These are phyloP conservation scores for Scheffersomyces parashehatae DNA, from an alignment of 1,139 yeast species.

Conservation along the genomic window DNA sequence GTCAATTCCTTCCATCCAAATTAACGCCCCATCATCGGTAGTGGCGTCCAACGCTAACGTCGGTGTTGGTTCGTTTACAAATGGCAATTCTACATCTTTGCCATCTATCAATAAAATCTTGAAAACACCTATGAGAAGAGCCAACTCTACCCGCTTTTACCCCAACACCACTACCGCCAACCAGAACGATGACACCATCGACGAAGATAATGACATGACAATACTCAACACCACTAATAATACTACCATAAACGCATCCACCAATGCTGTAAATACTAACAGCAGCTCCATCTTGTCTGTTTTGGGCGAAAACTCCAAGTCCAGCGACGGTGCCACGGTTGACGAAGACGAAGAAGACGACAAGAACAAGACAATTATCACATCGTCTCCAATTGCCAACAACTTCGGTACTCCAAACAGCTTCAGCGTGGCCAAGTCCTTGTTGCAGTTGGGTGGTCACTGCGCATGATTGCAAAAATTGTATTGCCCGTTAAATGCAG, in stretches of 20 bases:
- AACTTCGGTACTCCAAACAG: slow-evolving; percentile 52
- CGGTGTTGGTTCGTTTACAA: neutral
- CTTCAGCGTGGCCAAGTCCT: slow-evolving; percentile 49
- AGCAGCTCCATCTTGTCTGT: neutral
- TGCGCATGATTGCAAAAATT: slow-evolving; percentile 3
- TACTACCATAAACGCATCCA: slow-evolving; percentile 11
- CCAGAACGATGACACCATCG: slow-evolving; percentile 38
- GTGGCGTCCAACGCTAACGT: neutral
- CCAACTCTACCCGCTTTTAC: slow-evolving; percentile 26
- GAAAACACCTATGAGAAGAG: slow-evolving; percentile 45
- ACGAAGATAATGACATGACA: slow-evolving; percentile 31
- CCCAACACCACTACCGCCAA: slow-evolving; percentile 8
- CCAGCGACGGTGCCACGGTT: slow-evolving; percentile 6
- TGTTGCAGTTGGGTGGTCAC: slow-evolving; percentile 42
- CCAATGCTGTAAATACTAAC: slow-evolving; percentile 10
- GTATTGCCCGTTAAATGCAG: neutral
- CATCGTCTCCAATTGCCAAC: slow-evolving; percentile 35
- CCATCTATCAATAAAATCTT: slow-evolving; percentile 49
- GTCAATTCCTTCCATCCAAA: slow-evolving; percentile 2
- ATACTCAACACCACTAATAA: slow-evolving; percentile 17
- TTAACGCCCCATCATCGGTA: neutral
- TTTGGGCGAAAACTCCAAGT: slow-evolving; percentile 2
- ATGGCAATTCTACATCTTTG: slow-evolving; percentile 10
- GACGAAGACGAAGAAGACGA: slow-evolving; percentile 3
- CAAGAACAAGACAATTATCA: slow-evolving; percentile 9